Base-by-base conservation (phyloP, 139 green algal genomes). In the Tetradesmus obliquus region DNA sequence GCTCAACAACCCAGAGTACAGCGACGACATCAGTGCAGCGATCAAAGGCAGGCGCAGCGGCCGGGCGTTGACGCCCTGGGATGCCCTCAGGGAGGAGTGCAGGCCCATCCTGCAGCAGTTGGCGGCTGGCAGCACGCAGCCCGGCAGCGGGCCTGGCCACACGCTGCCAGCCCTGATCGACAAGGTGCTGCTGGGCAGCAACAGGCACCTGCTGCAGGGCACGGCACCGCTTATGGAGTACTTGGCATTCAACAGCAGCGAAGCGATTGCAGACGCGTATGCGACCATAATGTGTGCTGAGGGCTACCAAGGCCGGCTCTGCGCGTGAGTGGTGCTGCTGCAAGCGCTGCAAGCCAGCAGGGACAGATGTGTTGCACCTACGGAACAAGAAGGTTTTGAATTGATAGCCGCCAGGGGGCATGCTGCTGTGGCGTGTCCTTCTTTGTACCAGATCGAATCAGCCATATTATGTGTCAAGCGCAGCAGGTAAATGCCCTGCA, bases 241-340 rank as follows among this genome's bases (percentile, higher is more conserved):
- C 19, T 20, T 55, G 20, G 45, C 8, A 2, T 15, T 88, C 20
- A 82, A 89, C 85, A 82, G 17, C 32, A 81, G 58, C 12, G 45
- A 22, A 10, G 62, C 19, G 1, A 54, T 89, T 54, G 24, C 17
- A 62, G 13, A 53, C 4, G 85, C 32, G 15, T 89, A 89, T 57
- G 45, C 53, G 2, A 20, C 45, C 20, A 19, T 82, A 12, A 3
- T 82, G 85, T 89, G 85, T 45, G 32, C 51, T 17, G 32, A 81
- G 57, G 85, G 85, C 10, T 89, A 89, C 85, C 22, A 22, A 2
- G 85, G 85, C 45, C 3, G 66, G 45, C 32, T 89, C 9, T 89
- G 85, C 66, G 82, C 13, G 66, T 74, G 66, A 74, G n/a, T n/a
- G n/a, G 66, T 2, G 66, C 13, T 15, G 13, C 66, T 6, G 66